Conservation (phyloP, 2,329 filamentous ascomycete genomes). For the Neonectria hederae region DNA sequence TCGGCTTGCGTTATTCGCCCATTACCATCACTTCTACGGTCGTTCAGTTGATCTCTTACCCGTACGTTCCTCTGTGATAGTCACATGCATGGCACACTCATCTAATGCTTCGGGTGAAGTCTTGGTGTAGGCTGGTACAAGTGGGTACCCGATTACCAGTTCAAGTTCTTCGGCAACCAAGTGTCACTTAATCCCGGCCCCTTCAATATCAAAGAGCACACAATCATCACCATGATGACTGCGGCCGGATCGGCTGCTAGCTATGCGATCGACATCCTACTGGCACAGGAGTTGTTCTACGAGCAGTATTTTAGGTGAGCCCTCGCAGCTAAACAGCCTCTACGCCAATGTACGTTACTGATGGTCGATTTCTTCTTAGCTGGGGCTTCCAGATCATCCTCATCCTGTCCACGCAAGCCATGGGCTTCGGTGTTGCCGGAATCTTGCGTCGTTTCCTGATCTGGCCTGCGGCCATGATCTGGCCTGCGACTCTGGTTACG, state of each 20-base stretch:
- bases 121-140: constrained; percentile 64
- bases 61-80: constrained; percentile 34
- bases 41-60: constrained; percentile 70
- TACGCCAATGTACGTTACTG: not conserved
- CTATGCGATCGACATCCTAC: constrained; percentile 61
- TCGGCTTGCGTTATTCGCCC: constrained; percentile 67
- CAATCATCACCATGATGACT: constrained; percentile 69
- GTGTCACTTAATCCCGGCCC: constrained; percentile 66
- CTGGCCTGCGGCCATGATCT: constrained; percentile 65
- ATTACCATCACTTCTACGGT: constrained; percentile 69
- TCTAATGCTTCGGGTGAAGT: not conserved
- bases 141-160: constrained; percentile 62
- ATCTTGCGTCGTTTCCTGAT: constrained; percentile 63
- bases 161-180: constrained; percentile 60
- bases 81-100: not conserved
- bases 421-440: constrained; percentile 67
- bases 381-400: constrained; percentile 65
- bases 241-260: constrained; percentile 66
- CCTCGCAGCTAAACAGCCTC: too few species aligned
- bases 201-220: constrained; percentile 72
- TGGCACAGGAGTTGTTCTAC: constrained; percentile 65
- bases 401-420: constrained; percentile 63
- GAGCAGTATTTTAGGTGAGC: constrained; percentile 57
- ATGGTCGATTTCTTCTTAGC: constrained; percentile 34
- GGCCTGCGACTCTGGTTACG: constrained; percentile 64